Evolutionary conservation across 345 rosid species (phyloP).

Genomic region (Gossypium anomalum): DNA sequence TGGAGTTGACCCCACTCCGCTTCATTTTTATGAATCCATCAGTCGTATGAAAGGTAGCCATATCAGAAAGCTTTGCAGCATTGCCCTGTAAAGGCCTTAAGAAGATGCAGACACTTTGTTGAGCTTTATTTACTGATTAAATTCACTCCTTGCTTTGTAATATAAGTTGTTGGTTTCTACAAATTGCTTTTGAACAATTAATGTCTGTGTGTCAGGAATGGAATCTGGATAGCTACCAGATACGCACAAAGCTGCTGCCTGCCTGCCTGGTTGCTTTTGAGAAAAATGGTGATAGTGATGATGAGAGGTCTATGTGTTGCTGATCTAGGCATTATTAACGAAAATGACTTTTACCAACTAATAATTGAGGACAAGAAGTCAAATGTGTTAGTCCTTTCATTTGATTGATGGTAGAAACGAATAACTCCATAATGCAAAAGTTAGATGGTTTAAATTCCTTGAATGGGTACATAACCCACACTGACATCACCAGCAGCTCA

Average conservation of each 20-base stretch:
- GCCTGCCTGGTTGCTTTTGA: neutral
- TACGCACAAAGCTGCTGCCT: neutral
- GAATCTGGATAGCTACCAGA: neutral
- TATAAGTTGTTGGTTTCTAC: neutral
- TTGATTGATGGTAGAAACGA: neutral
- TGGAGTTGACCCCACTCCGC: conserved; percentile 9
- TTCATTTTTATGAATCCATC: neutral
- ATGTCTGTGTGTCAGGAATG: neutral
- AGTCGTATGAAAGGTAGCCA: neutral
- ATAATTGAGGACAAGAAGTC: conserved; percentile 23
- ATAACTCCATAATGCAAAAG: neutral
- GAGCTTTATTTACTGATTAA: neutral
- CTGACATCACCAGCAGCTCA: conserved; percentile 23
- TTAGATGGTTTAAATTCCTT: conserved; percentile 4
- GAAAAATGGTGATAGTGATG: neutral
- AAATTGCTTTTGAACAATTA: neutral
- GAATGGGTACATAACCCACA: neutral
- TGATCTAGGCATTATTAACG: conserved; percentile 14
- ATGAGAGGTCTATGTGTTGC: neutral
- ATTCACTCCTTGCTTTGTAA: neutral
- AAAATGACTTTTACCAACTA: conserved; percentile 11
- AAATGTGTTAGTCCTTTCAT: neutral
- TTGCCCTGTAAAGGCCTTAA: neutral
- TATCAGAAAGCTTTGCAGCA: neutral
- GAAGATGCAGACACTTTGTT: neutral